phyloP scores from a whole-genome alignment of 768 basidiomycete species.

The Cyathus striatus region DNA sequence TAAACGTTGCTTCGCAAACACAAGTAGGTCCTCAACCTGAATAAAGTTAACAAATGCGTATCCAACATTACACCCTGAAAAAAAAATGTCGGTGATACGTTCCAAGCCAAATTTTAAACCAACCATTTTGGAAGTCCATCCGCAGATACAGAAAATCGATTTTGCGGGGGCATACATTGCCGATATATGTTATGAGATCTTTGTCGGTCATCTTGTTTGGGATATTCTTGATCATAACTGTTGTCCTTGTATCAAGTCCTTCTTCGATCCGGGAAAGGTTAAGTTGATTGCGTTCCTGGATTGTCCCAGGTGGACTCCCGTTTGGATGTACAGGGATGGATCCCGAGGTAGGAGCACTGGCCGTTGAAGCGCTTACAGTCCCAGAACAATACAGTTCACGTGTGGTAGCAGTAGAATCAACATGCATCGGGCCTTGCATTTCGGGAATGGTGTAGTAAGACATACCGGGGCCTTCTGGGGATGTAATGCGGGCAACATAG shows the following conservation, averaged over 20 bases:
- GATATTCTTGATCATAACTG: conserved; percentile 89
- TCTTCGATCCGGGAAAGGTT: conserved; percentile 70
- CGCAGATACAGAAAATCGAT: conserved; percentile 87
- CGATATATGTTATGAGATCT: conserved; percentile 65
- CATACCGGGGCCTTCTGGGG: no score
- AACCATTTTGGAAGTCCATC: conserved; percentile 83
- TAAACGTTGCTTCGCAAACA: conserved; percentile 67
- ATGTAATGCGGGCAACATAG: no score
- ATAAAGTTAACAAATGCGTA: conserved; percentile 93
- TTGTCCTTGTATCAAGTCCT: conserved; percentile 76
- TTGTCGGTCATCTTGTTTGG: conserved; percentile 87
- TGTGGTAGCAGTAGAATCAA: no score
- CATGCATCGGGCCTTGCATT: no score
- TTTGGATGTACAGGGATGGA: no score
- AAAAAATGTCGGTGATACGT: conserved; percentile 3
- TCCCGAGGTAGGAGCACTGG: no score
- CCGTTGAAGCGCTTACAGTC: background rate
- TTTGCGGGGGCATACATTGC: conserved; percentile 63
- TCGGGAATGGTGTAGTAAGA: no score
- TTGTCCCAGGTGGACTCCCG: conserved; percentile 10
- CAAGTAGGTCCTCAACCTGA: conserved; percentile 66
- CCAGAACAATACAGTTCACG: no score
- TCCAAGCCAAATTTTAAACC: conserved; percentile 11
- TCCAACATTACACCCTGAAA: conserved; percentile 69
- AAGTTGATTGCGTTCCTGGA: conserved; percentile 38